A percentile compares a stretch with the other conserved stretches of the same genome.
Evolutionary conservation across 768 basidiomycete species (phyloP).

Genomic region (Kwoniella botswanensis): DNA sequence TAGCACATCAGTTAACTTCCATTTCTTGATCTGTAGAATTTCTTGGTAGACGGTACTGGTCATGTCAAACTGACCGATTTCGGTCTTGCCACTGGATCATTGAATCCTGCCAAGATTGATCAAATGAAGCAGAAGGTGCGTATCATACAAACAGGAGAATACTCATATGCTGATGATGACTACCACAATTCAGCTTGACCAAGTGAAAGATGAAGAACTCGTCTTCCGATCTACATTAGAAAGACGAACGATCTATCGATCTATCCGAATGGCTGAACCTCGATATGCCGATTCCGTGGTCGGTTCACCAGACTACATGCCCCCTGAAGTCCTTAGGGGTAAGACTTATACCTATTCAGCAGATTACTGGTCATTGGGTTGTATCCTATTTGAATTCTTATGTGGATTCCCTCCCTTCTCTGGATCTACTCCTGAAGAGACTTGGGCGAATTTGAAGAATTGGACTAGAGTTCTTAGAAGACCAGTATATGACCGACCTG

Average conservation of each 20-base stretch:
- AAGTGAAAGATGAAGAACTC: constrained; percentile 90
- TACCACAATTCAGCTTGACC: constrained; percentile 74
- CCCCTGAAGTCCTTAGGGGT: constrained; percentile 78
- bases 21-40: constrained; percentile 68
- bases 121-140: constrained; percentile 87
- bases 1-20: background rate
- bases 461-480: constrained; percentile 91
- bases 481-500: constrained; percentile 92
- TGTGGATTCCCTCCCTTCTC: constrained; percentile 96
- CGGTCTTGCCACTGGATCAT: constrained; percentile 92
- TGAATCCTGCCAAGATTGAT: constrained; percentile 93
- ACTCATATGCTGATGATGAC: constrained; percentile 17
- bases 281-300: constrained; percentile 95
- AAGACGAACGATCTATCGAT: constrained; percentile 90
- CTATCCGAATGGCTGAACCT: constrained; percentile 84
- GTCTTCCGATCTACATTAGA: constrained; percentile 91
- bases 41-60: constrained; percentile 90
- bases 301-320: constrained; percentile 99
- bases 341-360: constrained; percentile 95
- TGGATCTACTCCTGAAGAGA: constrained; percentile 92
- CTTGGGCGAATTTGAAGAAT: constrained; percentile 98
- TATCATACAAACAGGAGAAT: background rate
- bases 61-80: constrained; percentile 95
- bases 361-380: constrained; percentile 98
- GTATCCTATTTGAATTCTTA: constrained; percentile 86